Conservation (phyloP, 2,329 filamentous ascomycete genomes). For the Neonectria hederae region DNA sequence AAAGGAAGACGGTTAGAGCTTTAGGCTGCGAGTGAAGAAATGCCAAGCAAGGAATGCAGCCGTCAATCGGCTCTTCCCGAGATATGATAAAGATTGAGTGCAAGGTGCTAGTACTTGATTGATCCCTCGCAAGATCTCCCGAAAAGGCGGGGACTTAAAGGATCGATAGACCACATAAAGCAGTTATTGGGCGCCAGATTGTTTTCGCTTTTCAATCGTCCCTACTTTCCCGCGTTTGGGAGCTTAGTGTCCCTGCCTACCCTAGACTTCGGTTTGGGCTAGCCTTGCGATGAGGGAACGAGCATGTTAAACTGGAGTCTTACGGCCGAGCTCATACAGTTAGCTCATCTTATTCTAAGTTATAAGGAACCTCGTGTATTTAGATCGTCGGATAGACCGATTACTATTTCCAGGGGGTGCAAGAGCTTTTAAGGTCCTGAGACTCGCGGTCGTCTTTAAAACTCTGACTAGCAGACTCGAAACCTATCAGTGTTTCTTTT, state of each 20-base stretch:
- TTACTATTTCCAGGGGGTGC: too few relatives aligned
- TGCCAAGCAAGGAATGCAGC: too few relatives aligned
- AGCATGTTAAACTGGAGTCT: background rate
- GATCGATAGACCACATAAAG: background rate
- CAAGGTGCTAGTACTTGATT: too few relatives aligned
- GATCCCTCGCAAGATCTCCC: constrained; percentile 21
- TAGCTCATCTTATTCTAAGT: background rate
- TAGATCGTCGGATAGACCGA: too few relatives aligned
- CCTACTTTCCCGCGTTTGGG: constrained; percentile 22
- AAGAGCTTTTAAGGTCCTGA: too few relatives aligned
- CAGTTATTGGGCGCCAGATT: background rate
- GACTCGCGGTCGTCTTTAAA: too few relatives aligned
- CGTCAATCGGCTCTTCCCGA: too few relatives aligned
- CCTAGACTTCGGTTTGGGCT: constrained; percentile 23
- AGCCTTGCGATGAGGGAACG: constrained; percentile 3
- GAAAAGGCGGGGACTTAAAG: constrained; percentile 9
- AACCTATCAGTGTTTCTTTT: background rate
- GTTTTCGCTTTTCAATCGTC: background rate
- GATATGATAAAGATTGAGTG: too few relatives aligned
- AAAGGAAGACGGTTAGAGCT: too few relatives aligned
- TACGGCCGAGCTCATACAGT: background rate
- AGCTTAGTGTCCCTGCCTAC: constrained; percentile 10
- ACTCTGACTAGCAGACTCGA: background rate
- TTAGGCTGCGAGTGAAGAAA: too few relatives aligned
- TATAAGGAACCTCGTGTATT: background rate